Evolutionary conservation across 108 stramenopile species (phyloP).

Genomic region (Fragilaria crotonensis): DNA sequence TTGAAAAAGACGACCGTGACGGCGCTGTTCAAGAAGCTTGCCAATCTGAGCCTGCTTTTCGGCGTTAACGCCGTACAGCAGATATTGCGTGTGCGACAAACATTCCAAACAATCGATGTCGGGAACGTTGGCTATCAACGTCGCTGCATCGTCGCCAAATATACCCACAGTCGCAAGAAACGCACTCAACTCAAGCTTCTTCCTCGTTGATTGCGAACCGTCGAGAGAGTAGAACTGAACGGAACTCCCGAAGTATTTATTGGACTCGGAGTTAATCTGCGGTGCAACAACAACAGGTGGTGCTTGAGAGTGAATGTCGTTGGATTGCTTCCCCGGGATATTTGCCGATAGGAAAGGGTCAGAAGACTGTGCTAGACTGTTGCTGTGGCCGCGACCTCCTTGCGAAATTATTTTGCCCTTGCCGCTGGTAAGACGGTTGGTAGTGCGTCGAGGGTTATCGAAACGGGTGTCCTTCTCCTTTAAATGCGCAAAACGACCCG

Average conservation of each 20-base stretch:
- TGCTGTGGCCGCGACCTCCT: not conserved
- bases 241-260: not conserved
- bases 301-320: not conserved
- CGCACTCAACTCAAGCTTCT: conserved; percentile 20
- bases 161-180: conserved; percentile 19
- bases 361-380: not conserved
- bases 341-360: not conserved
- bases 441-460: not conserved
- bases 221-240: not conserved
- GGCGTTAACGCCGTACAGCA: conserved; percentile 7
- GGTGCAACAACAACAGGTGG: not conserved
- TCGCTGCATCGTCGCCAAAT: not conserved
- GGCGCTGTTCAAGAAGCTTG: not conserved
- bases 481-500: not conserved
- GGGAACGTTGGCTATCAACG: not conserved
- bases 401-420: not conserved
- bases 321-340: not conserved
- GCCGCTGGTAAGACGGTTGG: not conserved
- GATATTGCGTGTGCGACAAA: conserved; percentile 11
- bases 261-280: not conserved
- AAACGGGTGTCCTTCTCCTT: not conserved
- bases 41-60: not conserved
- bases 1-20: not conserved
- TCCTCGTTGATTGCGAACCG: not conserved
- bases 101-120: conserved; percentile 17